Evolutionary conservation across 176 grass and related monocot genomes (phyloP), one percentile per base, ranked within the genome.

Genomic region (Calamus simplicifolius): DNA sequence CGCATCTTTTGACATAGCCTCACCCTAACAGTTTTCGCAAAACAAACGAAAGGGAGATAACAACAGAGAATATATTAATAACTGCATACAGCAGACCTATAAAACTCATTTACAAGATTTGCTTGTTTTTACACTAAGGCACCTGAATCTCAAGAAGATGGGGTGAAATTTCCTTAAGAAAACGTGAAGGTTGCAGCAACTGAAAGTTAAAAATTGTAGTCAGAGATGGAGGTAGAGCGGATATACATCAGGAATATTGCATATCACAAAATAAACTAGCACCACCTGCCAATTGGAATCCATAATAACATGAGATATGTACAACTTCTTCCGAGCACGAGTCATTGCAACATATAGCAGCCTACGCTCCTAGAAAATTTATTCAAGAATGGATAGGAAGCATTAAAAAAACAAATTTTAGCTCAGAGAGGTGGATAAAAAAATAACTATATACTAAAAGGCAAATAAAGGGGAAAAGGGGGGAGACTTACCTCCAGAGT

Each of bases 271-370:
- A 71, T 50, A 75, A 3, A 53, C 53, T 51, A 64, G 68, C 50
- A 52, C 19, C 74, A 80, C 91, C 86, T 96, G 91, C 48, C 82
- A 73, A 77, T 79, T 78, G 70, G 66, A 87, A 77, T 90, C 86
- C 76, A 96, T 62, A 51, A 84, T 85, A n/a, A 82, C 59, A 63
- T 87, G 85, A 61, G 90, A 73, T 69, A 96, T 87, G 60, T 82
- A 86, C 62, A 96, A 52, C 59, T 82, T 90, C 67, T 84, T 96
- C 75, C 83, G 75, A 82, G 91, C 83, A 68, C 91, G 80, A 27
- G 91, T 90, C 83, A 96, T 96, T 29, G 91, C 86, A 56, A 96
- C 91, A 79, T 96, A 96, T 30, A 96, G 85, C 55, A 96, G 66
- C 51, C 91, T 83, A 52, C 91, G 81, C 55, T 96, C 91, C 91